Evolutionary conservation across 1,139 yeast genomes (phyloP).

Genomic region (Taiozyma onychis): DNA sequence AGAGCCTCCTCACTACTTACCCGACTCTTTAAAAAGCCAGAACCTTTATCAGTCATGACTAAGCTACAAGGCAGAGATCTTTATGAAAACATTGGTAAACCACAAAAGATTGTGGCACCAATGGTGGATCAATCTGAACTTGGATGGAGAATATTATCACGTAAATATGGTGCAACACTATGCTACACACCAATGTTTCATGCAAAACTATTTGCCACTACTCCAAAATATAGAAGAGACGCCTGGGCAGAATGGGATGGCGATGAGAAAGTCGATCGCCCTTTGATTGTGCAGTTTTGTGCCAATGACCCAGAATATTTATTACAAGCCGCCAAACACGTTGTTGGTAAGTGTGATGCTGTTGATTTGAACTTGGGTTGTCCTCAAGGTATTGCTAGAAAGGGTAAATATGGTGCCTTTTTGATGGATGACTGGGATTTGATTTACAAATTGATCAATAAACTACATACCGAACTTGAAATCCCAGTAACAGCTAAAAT

Average conservation of each 20-base stretch:
- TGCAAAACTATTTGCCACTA: constrained; percentile 83
- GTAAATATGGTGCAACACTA: constrained; percentile 86
- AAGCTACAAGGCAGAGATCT: constrained; percentile 60
- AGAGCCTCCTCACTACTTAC: not conserved
- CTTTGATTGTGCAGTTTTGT: constrained; percentile 89
- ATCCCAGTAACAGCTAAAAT: constrained; percentile 96
- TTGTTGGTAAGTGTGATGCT: constrained; percentile 86
- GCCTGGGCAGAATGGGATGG: constrained; percentile 82
- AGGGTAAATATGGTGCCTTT: constrained; percentile 94
- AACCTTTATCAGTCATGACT: constrained; percentile 10
- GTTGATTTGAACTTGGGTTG: constrained; percentile 95
- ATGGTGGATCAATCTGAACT: constrained; percentile 97
- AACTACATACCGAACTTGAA: constrained; percentile 64
- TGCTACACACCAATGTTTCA: constrained; percentile 98
- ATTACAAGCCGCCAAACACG: constrained; percentile 73
- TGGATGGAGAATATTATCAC: constrained; percentile 89
- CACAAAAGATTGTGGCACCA: constrained; percentile 89
- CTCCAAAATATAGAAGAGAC: constrained; percentile 69
- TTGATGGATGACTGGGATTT: constrained; percentile 97
- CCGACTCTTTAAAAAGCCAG: not conserved
- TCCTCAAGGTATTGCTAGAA: constrained; percentile 94
- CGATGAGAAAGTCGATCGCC: constrained; percentile 58
- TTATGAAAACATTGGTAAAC: constrained; percentile 63
- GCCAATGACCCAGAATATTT: constrained; percentile 90
- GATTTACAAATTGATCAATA: constrained; percentile 64